A percentile compares a stretch with the other conserved stretches of the same genome.
These are phyloP conservation scores for Sesbania bispinosa DNA, from an alignment of 306 rosid genomes.

Conservation along the genomic window DNA sequence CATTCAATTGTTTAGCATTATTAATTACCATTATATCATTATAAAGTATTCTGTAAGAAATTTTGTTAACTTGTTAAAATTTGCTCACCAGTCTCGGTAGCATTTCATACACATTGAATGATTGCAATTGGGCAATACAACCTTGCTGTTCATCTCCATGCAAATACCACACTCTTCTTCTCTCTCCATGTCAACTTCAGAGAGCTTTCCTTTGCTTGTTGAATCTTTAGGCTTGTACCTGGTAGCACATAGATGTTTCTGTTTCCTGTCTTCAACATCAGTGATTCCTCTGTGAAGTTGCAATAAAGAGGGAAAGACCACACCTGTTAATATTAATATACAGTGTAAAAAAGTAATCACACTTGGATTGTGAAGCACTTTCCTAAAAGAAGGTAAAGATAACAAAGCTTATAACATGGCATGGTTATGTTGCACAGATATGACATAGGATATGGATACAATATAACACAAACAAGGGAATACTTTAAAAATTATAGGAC, in stretches of 20 bases:
- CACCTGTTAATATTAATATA: conserved; percentile 65
- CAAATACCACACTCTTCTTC: conserved; percentile 93
- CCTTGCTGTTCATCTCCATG: conserved; percentile 76
- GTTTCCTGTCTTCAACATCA: conserved; percentile 78
- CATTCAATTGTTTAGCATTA: not conserved
- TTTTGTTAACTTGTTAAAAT: no score
- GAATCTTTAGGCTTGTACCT: conserved; percentile 45
- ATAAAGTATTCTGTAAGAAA: not conserved
- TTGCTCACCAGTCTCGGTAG: conserved; percentile 68
- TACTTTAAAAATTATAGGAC: no score
- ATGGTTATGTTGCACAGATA: no score
- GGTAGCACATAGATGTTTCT: conserved; percentile 52
- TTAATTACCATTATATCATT: not conserved
- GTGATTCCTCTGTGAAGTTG: conserved; percentile 86
- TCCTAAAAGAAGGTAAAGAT: not conserved
- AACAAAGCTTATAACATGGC: not conserved
- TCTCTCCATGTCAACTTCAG: conserved; percentile 64
- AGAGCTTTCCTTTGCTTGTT: conserved; percentile 51
- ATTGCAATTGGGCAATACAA: conserved; percentile 77
- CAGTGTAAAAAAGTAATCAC: conserved; percentile 25
- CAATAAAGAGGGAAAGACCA: conserved; percentile 79
- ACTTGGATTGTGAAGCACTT: conserved; percentile 12
- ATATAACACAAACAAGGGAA: no score
- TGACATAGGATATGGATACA: no score
- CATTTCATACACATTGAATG: conserved; percentile 83